A percentile compares a stretch with the other conserved stretches of the same genome.
Evolutionary conservation across 2,329 filamentous ascomycete species (phyloP).

Genomic region (Huntiella bhutanensis): DNA sequence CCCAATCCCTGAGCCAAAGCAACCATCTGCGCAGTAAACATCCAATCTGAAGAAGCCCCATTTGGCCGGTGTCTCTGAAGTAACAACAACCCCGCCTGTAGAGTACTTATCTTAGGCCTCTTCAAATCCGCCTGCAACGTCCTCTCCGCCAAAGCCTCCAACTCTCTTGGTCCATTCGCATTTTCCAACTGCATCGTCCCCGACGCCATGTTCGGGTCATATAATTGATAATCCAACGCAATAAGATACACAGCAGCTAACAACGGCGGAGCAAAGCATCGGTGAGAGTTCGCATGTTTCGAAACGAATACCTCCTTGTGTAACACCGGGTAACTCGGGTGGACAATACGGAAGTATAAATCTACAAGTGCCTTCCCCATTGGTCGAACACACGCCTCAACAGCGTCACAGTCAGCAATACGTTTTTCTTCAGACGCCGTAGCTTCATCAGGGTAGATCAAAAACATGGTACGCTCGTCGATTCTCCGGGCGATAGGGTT

Average conservation of each 20-base stretch:
- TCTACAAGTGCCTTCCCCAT: conserved; percentile 38
- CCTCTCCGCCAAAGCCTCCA: conserved; percentile 19
- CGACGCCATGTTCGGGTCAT: conserved; percentile 24
- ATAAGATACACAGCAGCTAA: conserved; percentile 34
- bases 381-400: conserved; percentile 28
- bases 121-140: conserved; percentile 20
- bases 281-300: conserved; percentile 30
- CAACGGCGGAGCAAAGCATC: conserved; percentile 30
- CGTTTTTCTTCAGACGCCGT: conserved; percentile 22
- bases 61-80: conserved; percentile 19
- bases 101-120: conserved; percentile 24
- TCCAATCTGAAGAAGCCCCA: conserved; percentile 17
- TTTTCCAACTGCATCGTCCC: conserved; percentile 17
- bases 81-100: conserved; percentile 26
- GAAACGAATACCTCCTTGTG: conserved; percentile 34
- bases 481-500: conserved; percentile 18
- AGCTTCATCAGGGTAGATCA: conserved; percentile 20
- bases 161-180: conserved; percentile 18
- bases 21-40: conserved; percentile 24
- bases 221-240: conserved; percentile 31
- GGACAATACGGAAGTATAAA: conserved; percentile 37
- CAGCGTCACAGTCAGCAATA: conserved; percentile 25
- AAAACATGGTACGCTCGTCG: conserved; percentile 20
- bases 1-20: conserved; percentile 29
- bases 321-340: conserved; percentile 32